These are phyloP conservation scores for Penicillium oxalicum DNA, from an alignment of 2,329 filamentous ascomycete genomes.

Conservation along the genomic window DNA sequence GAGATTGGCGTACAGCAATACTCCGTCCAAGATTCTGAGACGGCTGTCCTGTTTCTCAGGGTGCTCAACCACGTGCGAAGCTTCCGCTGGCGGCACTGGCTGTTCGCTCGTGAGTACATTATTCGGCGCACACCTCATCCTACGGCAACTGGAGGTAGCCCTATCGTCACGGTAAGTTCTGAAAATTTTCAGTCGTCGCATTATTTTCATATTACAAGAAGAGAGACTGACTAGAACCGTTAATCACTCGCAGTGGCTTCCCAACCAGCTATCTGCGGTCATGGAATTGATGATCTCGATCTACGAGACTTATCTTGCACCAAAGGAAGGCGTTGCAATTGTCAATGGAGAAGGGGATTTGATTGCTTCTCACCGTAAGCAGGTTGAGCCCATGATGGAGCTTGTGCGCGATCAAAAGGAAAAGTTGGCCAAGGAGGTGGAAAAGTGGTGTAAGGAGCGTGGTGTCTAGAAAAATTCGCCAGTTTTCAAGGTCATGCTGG, in stretches of 20 bases:
- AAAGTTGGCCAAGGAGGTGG: conserved; percentile 37
- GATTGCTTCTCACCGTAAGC: conserved; percentile 29
- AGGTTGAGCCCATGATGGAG: conserved; percentile 36
- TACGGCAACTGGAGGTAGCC: conserved; percentile 45
- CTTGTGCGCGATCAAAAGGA: conserved; percentile 30
- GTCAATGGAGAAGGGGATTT: conserved; percentile 13
- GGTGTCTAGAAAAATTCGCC: conserved; percentile 36
- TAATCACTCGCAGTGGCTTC: conserved; percentile 36
- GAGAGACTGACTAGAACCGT: neutral
- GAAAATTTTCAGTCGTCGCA: too few species aligned
- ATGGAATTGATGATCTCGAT: conserved; percentile 46
- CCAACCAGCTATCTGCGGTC: conserved; percentile 45
- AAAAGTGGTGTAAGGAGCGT: conserved; percentile 42
- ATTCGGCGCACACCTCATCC: conserved; percentile 42
- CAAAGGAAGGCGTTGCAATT: conserved; percentile 22
- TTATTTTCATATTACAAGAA: neutral
- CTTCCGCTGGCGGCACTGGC: conserved; percentile 47
- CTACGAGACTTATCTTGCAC: conserved; percentile 36
- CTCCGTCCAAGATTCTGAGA: conserved; percentile 34
- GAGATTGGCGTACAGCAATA: conserved; percentile 40
- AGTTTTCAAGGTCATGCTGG: too few species aligned
- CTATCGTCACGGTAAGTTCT: conserved; percentile 41
- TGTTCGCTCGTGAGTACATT: conserved; percentile 46
- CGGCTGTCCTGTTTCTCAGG: conserved; percentile 41
- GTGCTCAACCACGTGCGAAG: conserved; percentile 44